Base-by-base conservation (phyloP, 306 rosid species). In the Mimosa pudica region DNA sequence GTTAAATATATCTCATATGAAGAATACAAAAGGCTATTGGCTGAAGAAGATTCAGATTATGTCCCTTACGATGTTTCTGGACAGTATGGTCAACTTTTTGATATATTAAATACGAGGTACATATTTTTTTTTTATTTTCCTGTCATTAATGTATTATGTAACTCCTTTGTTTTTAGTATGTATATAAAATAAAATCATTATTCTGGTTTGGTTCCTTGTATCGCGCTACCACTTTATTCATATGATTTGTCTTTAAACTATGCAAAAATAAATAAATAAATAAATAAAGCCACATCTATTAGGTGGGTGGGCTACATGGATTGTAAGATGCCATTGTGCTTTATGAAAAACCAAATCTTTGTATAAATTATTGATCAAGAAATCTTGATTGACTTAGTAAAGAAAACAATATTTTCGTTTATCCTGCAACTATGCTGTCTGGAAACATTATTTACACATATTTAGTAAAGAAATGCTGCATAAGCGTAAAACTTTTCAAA, bases 61-160 rank as follows among this genome's bases (percentile, higher is more conserved):
- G 97, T 90, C 62, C 97, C 97, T 24, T 86, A 88, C 62, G 98
- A 95, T 77, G 90, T 91, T 76, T 54, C 83, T 85, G 98, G 89
- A 78, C 79, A 90, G 84, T 95, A 91, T 49, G 94, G 94, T 69
- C 87, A 86, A 75, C 89, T 95, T 30, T 95, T 95, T 88, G 92
- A 88, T 85, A 86, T 89, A 82, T 88, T 95, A 82, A 86, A 85
- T 75, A 77, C 42, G 78, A 90, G 98, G 97, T 95, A 85, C 58
- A 84, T 32, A 13, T 44, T 14, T 63, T 33, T 76, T 57, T 74
- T 70, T 48, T 77, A 63, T 79, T 68, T 57, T 14, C 52, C 70
- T 51, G 78, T 30, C 65, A 60, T 45, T 20, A 74, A 70, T 74
- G 24, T 49, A 72, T 35, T 73, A 35, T 45, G 35, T 67, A 71